Base-by-base conservation (phyloP, 148 eudicot genomes). In the Fagopyrum esculentum region DNA sequence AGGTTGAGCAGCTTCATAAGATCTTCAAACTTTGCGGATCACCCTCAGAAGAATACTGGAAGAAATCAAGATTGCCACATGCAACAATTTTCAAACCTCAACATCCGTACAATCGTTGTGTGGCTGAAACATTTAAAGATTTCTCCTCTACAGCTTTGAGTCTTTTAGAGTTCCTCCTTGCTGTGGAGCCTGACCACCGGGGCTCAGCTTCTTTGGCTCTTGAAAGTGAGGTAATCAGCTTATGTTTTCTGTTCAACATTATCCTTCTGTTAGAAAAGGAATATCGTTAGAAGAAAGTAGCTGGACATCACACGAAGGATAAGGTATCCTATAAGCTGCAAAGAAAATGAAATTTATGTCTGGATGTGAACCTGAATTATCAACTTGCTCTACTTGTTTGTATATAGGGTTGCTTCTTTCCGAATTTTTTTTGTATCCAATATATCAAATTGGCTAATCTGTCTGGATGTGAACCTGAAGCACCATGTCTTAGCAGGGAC, bases 1-100 rank as follows among this genome's bases (percentile, higher is more conserved):
- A 70, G 73, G 73, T 70, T 50, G 73, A 70, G 50, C 73, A 70
- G 22, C 73, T 70, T n/a, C 73, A 70, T 45, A 70, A 70, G 52
- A 70, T 70, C 49, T 70, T 70, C 12, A 70, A 70, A 19, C 73
- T 70, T 70, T 70, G 73, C 10, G 73, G 73, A 19, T 70, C 73
- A 45, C 73, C 73, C n/a, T 45, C 73, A 44, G 73, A 70, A 45
- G 73, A 70, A n/a, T 70, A 70, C 45, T 70, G 73, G 73, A 70
- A 70, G 51, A 70, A 70, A 70, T 70, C 73, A 70, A 70, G 52
- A 47, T 70, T 70, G 51, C 73, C 73, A 45, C 73, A 70, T 70
- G 73, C 73, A 44, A 70, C 73, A 44, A 70, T 70, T 19, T 70
- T 70, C 50, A 70, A 70, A 47, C 73, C 73, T n/a, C 73, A 70